Base-by-base conservation (phyloP, 2,329 filamentous ascomycete species). In the Aureobasidium sp. region DNA sequence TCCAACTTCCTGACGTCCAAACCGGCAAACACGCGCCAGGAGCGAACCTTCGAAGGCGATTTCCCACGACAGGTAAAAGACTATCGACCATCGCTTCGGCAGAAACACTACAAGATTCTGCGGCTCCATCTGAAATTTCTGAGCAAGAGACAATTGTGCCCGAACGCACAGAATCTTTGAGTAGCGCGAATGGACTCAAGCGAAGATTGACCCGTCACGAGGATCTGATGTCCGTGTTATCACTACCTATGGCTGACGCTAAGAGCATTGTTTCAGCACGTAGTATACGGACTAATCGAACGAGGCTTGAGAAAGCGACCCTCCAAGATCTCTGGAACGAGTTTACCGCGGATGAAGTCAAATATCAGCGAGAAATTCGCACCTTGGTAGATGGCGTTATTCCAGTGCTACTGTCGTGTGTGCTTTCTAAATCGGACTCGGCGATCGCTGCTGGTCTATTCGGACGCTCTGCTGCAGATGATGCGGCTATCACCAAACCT, bases 371-470 rank as follows among this genome's bases (percentile, higher is more conserved):
- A 59, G 94, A 99, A 73, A 80, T 99, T 33, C 90, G 91, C 69
- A 96, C 94, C 0, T 76, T 99, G 33, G 92, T 97, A 8, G 92
- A 96, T 67, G 94, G 94, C 60, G 93, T 99, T 23, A 89, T 99
- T 60, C 94, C 94, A 0, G 93, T 97, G 2, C 81, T 99, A 1
- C 77, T 99, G 55, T 90, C 87, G 10, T 90, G 91, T 65, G 89
- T 95, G 9, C 81, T 96, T 13, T 88, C 85, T 10, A 85, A 88
- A 62, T 64, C 82, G 83, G 7, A 64, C 21, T 65, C 64, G 7
- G 81, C 81, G 15, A 79, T 84, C 50, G 81, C 84, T 3, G 81
- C 84, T 21, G 85, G 86, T 4, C 77, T 93, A 2, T 91, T 93
- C 68, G 82, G 82, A 19, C 79, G 81, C 10, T 75, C 79, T 25